Evolutionary conservation across 495 filamentous ascomycete species (phyloP), one percentile per base, ranked within the genome.

Genomic region (Monascus purpureus): DNA sequence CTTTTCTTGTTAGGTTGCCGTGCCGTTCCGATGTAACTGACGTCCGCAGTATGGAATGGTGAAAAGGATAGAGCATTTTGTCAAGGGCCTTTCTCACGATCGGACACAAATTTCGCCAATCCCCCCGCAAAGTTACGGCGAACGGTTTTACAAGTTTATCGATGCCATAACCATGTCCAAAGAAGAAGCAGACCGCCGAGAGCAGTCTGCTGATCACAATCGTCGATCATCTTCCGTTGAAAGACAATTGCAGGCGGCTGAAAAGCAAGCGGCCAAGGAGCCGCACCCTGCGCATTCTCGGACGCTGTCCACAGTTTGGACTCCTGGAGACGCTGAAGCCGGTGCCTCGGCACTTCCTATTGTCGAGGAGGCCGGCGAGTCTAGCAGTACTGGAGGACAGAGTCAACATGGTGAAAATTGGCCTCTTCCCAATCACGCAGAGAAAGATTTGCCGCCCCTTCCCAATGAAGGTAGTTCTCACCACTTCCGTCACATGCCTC

Each of bases 131-230:
- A 68, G 76, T 16, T 99, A 99, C 37, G 92, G 92, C 9, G 84
- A 96, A 26, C 78, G 90, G 2, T 99, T 99, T 51, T 68, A 93
- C 43, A 76, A 79, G 35, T 99, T 99, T 54, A 93, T 99, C 45
- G 73, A 73, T 11, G 75, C 78, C 26, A 78, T 92, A 45, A 94
- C 88, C 27, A 93, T 81, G 74, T 84, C 83, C 1, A 68, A 68
- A 30, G 90, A 93, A 51, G 80, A 87, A 46, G 84, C 79, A 2
- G 68, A 73, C 22, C 69, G 77, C 25, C 72, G 75, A 37, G 67
- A 65, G 17, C 35, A 31, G 17, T 52, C 53, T 12, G 39, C 47
- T 8, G 55, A 51, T 35, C 39, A 50, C 38, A 19, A 47, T 37
- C 65, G 35, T 36, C 63, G 50, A 49, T 62, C 43, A 40, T 62